Evolutionary conservation across 371 early-diverging fungal genomes (phyloP).

Genomic region (Mortierella sp.): DNA sequence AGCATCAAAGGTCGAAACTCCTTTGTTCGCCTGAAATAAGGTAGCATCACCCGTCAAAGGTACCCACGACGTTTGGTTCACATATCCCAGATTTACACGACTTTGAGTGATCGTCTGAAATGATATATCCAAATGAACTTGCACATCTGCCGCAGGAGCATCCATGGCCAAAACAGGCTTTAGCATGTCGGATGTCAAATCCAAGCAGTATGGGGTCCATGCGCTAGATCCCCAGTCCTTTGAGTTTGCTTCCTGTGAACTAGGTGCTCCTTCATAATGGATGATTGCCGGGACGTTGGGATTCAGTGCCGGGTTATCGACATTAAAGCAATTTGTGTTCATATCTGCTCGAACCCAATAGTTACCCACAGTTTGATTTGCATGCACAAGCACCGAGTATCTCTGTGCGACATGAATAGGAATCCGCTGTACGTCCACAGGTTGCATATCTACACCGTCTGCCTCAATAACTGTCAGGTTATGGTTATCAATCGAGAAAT

Average conservation of each 20-base stretch:
- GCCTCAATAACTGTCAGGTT: conserved; percentile 59
- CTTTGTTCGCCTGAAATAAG: conserved; percentile 25
- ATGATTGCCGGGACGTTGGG: conserved; percentile 40
- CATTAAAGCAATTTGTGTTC: conserved; percentile 40
- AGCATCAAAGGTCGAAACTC: conserved; percentile 21
- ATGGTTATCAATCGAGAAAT: conserved; percentile 59
- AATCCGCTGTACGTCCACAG: conserved; percentile 42
- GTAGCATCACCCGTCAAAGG: conserved; percentile 32
- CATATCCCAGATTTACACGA: conserved; percentile 22
- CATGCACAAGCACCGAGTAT: conserved; percentile 58
- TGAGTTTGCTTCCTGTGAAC: conserved; percentile 14
- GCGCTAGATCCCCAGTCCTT: conserved; percentile 23
- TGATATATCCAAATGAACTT: conserved; percentile 14
- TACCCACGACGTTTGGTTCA: conserved; percentile 35
- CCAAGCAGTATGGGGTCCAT: conserved; percentile 29
- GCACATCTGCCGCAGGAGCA: conserved; percentile 20
- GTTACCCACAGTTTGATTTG: conserved; percentile 52
- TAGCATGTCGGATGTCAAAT: conserved; percentile 35
- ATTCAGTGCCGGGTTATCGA: conserved; percentile 29
- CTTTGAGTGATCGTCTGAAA: conserved; percentile 31
- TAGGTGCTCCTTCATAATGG: conserved; percentile 52
- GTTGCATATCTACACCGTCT: conserved; percentile 57
- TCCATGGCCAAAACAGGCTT: conserved; percentile 19
- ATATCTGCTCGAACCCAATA: conserved; percentile 57
- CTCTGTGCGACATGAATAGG: conserved; percentile 59